phyloP scores from a whole-genome alignment of 2,329 filamentous ascomycete genomes.

The Thelonectria discophora region DNA sequence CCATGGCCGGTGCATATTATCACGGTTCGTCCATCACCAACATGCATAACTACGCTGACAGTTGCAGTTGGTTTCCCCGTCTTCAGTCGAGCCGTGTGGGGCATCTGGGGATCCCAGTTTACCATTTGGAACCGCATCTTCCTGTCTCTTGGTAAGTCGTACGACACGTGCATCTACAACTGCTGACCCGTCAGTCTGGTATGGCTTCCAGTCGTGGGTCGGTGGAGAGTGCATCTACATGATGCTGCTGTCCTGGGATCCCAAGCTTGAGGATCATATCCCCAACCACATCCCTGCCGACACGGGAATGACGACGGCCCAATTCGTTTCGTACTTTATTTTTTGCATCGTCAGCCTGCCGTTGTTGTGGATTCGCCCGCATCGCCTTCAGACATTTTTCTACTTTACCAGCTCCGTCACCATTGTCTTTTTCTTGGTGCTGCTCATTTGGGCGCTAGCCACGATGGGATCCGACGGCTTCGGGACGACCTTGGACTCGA shows the following conservation, averaged over 20 bases:
- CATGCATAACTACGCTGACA: neutral
- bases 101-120: slow-evolving; percentile 54
- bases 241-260: slow-evolving; percentile 56
- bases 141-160: slow-evolving; percentile 49
- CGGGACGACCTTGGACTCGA: slow-evolving; percentile 45
- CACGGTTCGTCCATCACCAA: slow-evolving; percentile 42
- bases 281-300: slow-evolving; percentile 52
- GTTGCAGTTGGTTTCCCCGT: slow-evolving; percentile 50
- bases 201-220: slow-evolving; percentile 57
- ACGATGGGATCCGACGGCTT: slow-evolving; percentile 54
- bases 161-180: neutral
- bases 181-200: slow-evolving; percentile 32
- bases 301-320: slow-evolving; percentile 55
- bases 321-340: slow-evolving; percentile 55
- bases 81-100: slow-evolving; percentile 50
- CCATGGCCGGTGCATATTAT: slow-evolving; percentile 54
- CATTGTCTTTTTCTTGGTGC: slow-evolving; percentile 51
- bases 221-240: slow-evolving; percentile 57
- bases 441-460: slow-evolving; percentile 55
- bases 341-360: slow-evolving; percentile 56
- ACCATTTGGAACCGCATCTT: slow-evolving; percentile 55
- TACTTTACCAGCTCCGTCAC: slow-evolving; percentile 51
- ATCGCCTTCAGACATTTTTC: slow-evolving; percentile 54
- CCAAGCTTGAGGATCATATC: slow-evolving; percentile 53
- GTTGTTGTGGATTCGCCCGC: slow-evolving; percentile 55